Evolutionary conservation across 2,329 filamentous ascomycete genomes (phyloP).

Genomic region (Microascus cirrosus): DNA sequence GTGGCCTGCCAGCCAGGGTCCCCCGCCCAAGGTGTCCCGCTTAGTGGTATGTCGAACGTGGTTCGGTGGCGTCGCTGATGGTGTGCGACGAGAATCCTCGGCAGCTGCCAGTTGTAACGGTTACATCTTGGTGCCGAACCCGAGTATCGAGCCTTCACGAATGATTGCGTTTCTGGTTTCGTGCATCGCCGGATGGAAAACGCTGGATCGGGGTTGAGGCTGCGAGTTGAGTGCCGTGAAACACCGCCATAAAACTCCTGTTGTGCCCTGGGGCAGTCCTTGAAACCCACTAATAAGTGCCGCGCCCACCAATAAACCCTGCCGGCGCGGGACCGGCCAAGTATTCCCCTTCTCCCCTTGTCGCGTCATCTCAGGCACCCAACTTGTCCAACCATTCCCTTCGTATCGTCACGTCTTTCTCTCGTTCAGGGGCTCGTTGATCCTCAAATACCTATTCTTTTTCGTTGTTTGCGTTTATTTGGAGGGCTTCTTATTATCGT

Average conservation of each 20-base stretch:
- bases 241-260: not conserved
- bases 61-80: too few relatives aligned
- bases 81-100: too few relatives aligned
- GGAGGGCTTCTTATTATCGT: not conserved
- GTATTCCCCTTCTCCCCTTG: not conserved
- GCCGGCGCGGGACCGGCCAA: not conserved
- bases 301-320: constrained; percentile 2
- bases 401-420: not conserved
- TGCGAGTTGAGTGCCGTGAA: not conserved
- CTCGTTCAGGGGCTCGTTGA: not conserved
- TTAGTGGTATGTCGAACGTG: too few relatives aligned
- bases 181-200: too few relatives aligned
- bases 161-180: too few relatives aligned
- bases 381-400: not conserved
- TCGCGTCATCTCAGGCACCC: constrained; percentile 1
- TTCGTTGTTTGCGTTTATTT: not conserved
- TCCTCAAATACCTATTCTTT: not conserved
- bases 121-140: too few relatives aligned
- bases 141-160: too few relatives aligned
- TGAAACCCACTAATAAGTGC: not conserved
- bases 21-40: too few relatives aligned
- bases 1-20: too few relatives aligned
- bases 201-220: not conserved
- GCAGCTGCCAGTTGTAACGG: too few relatives aligned
- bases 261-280: not conserved